Conservation (phyloP, 495 filamentous ascomycete species). For the Podospora australis region DNA sequence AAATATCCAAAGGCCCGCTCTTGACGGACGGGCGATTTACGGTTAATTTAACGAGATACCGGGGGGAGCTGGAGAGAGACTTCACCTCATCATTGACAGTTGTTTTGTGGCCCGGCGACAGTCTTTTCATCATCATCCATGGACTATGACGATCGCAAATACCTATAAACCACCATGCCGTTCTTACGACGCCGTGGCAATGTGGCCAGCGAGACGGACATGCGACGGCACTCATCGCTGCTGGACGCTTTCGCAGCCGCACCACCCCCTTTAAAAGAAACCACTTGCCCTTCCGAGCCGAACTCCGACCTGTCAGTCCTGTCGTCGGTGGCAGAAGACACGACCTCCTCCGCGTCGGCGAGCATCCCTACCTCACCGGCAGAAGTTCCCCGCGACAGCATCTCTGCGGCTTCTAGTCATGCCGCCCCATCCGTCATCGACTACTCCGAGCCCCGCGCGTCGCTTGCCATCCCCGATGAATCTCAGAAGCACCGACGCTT, state of each 20-base stretch:
- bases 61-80: neutral
- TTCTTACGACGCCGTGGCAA: conserved; percentile 46
- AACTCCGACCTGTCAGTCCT: conserved; percentile 19
- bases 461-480: conserved; percentile 40
- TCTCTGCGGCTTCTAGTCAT: conserved; percentile 18
- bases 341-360: conserved; percentile 1
- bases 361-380: conserved; percentile 13
- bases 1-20: neutral
- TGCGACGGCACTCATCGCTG: conserved; percentile 41
- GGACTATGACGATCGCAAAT: conserved; percentile 36
- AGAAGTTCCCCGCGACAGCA: conserved; percentile 14
- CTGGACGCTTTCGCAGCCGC: conserved; percentile 27
- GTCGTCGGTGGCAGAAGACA: conserved; percentile 18
- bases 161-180: conserved; percentile 38
- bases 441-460: conserved; percentile 22
- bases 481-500: conserved; percentile 62
- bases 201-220: conserved; percentile 44
- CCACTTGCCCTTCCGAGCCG: conserved; percentile 12
- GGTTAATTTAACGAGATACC: neutral
- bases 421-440: conserved; percentile 25
- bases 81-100: neutral
- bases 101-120: conserved; percentile 1
- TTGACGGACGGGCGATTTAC: conserved; percentile 1
- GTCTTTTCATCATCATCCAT: conserved; percentile 9
- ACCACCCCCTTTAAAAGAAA: conserved; percentile 18